Conservation (phyloP, 1,139 yeast species). For the Martiniozyma asiatica region DNA sequence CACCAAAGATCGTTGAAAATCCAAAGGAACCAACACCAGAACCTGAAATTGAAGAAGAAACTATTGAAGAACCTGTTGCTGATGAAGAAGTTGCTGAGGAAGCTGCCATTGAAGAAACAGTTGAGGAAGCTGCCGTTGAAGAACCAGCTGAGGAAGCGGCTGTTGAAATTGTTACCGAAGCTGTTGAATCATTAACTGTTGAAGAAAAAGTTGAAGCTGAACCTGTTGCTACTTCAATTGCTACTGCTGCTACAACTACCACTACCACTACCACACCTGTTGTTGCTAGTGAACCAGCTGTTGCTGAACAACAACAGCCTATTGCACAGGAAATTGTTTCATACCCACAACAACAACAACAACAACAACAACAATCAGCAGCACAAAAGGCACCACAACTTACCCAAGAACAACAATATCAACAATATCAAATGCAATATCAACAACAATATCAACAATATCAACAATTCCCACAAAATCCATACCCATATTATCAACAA, state of each 20-base stretch:
- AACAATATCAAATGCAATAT: constrained; percentile 9
- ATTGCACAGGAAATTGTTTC: too few species aligned
- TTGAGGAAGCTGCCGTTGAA: constrained; percentile 9
- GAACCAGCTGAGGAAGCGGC: constrained; percentile 7
- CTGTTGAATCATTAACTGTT: constrained; percentile 27
- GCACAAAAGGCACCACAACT: too few species aligned
- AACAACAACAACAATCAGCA: constrained; percentile 8
- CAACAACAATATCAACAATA: constrained; percentile 11
- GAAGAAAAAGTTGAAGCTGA: constrained; percentile 23
- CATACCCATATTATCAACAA: too few species aligned
- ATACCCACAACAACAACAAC: constrained; percentile 8
- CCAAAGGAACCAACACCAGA: constrained; percentile 5
- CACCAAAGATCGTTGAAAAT: constrained; percentile 12
- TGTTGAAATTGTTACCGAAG: constrained; percentile 9
- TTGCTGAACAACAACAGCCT: too few species aligned
- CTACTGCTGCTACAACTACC: too few species aligned
- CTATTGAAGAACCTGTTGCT: constrained; percentile 12
- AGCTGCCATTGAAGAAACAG: neutral
- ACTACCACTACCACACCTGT: constrained; percentile 9
- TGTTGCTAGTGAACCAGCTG: constrained; percentile 13
- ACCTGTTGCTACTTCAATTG: constrained; percentile 1
- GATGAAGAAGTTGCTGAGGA: constrained; percentile 8
- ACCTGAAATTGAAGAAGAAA: too few species aligned
- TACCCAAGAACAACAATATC: constrained; percentile 9
- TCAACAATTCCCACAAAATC: too few species aligned